phyloP scores from a whole-genome alignment of 2,329 filamentous ascomycete species.

The Mycocentrospora acerina region DNA sequence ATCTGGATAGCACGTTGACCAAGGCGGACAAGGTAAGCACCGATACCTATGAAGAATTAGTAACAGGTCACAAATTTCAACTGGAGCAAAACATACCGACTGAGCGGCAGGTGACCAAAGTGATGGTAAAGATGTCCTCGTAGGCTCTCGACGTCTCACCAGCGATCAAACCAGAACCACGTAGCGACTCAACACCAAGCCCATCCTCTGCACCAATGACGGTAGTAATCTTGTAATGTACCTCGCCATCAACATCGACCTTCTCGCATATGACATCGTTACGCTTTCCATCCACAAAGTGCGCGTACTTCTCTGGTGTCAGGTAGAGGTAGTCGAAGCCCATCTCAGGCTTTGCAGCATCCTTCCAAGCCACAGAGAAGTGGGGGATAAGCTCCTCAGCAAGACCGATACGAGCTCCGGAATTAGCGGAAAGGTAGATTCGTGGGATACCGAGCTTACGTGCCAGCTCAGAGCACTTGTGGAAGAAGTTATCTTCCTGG shows the following conservation, averaged over 20 bases:
- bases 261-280: constrained; percentile 86
- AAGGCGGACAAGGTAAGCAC: constrained; percentile 96
- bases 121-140: constrained; percentile 98
- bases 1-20: constrained; percentile 98
- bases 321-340: constrained; percentile 98
- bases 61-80: constrained; percentile 1
- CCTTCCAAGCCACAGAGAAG: constrained; percentile 97
- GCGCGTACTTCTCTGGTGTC: constrained; percentile 79
- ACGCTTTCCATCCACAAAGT: constrained; percentile 75
- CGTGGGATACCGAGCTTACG: constrained; percentile 92
- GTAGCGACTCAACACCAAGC: constrained; percentile 94
- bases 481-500: constrained; percentile 95
- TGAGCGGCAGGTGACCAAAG: constrained; percentile 94
- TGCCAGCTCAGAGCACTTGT: constrained; percentile 97
- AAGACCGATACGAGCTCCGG: constrained; percentile 93
- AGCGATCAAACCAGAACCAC: constrained; percentile 95
- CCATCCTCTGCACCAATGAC: constrained; percentile 93
- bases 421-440: constrained; percentile 98
- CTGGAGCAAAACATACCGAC: constrained; percentile 64
- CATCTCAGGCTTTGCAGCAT: constrained; percentile 73
- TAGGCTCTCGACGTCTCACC: constrained; percentile 96
- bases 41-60: constrained; percentile 68
- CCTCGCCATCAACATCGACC: constrained; percentile 82
- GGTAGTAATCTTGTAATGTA: constrained; percentile 89
- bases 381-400: constrained; percentile 95